Conservation (phyloP, 805 yeast species). For the Starmerella gropengiesseri region DNA sequence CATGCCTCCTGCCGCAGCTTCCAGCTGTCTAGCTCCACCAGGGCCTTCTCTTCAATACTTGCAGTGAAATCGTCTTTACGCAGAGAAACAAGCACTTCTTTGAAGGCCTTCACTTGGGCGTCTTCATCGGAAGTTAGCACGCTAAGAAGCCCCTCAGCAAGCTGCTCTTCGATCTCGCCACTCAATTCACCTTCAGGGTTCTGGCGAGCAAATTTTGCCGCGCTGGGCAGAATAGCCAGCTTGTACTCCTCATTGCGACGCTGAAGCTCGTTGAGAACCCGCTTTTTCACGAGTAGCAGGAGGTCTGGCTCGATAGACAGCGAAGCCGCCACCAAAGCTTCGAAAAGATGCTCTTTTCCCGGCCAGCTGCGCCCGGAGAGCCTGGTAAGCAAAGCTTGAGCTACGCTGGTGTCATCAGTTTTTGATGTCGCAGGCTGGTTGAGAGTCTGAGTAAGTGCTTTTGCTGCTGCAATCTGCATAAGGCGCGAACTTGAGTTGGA, state of each 20-base stretch:
- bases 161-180: constrained; percentile 25
- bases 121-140: constrained; percentile 31
- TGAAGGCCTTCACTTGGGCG: constrained; percentile 13
- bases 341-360: constrained; percentile 71
- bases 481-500: constrained; percentile 44
- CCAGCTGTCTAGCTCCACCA: constrained; percentile 41
- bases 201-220: constrained; percentile 40
- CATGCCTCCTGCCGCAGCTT: constrained; percentile 41
- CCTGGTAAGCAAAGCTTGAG: constrained; percentile 52
- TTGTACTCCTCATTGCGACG: constrained; percentile 59
- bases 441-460: constrained; percentile 50
- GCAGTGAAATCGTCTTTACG: background rate
- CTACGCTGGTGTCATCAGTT: constrained; percentile 38
- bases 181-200: constrained; percentile 25
- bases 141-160: constrained; percentile 34
- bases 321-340: constrained; percentile 51
- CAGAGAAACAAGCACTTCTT: constrained; percentile 8
- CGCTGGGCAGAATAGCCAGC: constrained; percentile 40
- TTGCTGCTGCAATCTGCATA: constrained; percentile 60
- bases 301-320: constrained; percentile 32
- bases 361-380: constrained; percentile 73
- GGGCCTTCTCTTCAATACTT: constrained; percentile 18
- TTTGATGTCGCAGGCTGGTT: constrained; percentile 32
- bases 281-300: constrained; percentile 33
- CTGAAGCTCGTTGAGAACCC: constrained; percentile 49